Evolutionary conservation across 2,329 filamentous ascomycete genomes (phyloP).

Genomic region (Fusarium subtropicale): DNA sequence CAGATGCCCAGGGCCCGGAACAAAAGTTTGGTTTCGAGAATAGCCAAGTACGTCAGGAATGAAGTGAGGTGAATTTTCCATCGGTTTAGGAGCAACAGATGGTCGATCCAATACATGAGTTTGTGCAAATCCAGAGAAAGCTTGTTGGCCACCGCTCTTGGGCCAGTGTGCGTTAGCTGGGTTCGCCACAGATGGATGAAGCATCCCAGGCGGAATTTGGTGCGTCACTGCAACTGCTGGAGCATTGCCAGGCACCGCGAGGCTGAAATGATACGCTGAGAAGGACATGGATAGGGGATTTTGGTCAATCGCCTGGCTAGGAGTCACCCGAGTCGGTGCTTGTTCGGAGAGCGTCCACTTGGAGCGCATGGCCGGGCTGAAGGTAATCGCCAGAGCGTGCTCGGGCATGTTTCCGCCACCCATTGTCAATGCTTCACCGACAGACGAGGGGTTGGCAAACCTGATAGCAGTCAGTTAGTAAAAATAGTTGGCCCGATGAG

Average conservation of each 20-base stretch:
- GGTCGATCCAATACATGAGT: slow-evolving; percentile 1
- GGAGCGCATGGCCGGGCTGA: slow-evolving; percentile 48
- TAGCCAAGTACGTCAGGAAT: background rate
- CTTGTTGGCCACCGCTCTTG: slow-evolving; percentile 16
- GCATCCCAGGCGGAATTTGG: slow-evolving; percentile 13
- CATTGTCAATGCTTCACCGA: slow-evolving; percentile 43
- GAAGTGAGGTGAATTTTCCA: background rate
- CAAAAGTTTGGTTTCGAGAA: background rate
- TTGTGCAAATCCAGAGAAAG: slow-evolving; percentile 13
- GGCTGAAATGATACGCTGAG: slow-evolving; percentile 12
- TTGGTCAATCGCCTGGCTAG: slow-evolving; percentile 5
- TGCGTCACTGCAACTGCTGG: background rate
- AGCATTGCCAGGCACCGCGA: slow-evolving; percentile 2
- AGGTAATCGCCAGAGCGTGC: slow-evolving; percentile 42
- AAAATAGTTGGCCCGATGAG: background rate
- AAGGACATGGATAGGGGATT: slow-evolving; percentile 3
- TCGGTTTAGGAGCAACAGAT: slow-evolving; percentile 4
- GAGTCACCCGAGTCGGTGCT: slow-evolving; percentile 3
- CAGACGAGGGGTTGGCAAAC: slow-evolving; percentile 47
- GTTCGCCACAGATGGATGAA: slow-evolving; percentile 21
- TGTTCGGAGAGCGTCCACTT: slow-evolving; percentile 46
- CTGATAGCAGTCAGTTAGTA: slow-evolving; percentile 29
- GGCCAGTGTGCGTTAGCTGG: slow-evolving; percentile 13
- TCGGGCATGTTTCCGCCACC: slow-evolving; percentile 44
- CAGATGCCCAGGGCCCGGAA: background rate